phyloP scores from a whole-genome alignment of 192 early-diverging fungal genomes.

The Physocladia obscura region DNA sequence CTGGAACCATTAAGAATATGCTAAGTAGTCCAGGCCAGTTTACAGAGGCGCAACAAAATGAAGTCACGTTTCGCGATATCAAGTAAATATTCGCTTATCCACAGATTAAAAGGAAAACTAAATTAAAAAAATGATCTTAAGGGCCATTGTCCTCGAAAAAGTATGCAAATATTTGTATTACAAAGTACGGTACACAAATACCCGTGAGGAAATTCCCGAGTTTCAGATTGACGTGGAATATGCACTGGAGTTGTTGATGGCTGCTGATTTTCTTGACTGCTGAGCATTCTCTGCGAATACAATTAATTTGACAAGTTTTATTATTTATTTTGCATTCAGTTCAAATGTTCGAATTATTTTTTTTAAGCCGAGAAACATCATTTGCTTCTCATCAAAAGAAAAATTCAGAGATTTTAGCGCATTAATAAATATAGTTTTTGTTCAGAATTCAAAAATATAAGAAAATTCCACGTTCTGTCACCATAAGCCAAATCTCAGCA shows the following conservation, averaged over 20 bases:
- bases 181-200: constrained; percentile 72
- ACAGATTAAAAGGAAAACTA: background rate
- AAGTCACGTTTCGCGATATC: constrained; percentile 87
- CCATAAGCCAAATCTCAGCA: no score
- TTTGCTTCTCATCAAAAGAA: background rate
- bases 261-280: constrained; percentile 94
- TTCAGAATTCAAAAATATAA: no score
- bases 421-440: no score
- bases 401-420: background rate
- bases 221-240: constrained; percentile 86
- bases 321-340: background rate
- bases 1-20: constrained; percentile 95
- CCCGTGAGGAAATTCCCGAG: constrained; percentile 76
- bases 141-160: constrained; percentile 86
- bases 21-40: constrained; percentile 87
- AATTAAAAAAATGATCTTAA: no score
- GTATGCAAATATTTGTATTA: constrained; percentile 94
- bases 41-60: constrained; percentile 84
- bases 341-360: background rate
- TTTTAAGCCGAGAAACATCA: background rate
- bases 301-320: background rate
- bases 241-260: constrained; percentile 89
- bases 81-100: constrained; percentile 58
- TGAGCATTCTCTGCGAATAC: no score
- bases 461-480: no score